phyloP scores from a whole-genome alignment of 1,284 basidiomycete genomes.

The Xerocomus nothofagi region DNA sequence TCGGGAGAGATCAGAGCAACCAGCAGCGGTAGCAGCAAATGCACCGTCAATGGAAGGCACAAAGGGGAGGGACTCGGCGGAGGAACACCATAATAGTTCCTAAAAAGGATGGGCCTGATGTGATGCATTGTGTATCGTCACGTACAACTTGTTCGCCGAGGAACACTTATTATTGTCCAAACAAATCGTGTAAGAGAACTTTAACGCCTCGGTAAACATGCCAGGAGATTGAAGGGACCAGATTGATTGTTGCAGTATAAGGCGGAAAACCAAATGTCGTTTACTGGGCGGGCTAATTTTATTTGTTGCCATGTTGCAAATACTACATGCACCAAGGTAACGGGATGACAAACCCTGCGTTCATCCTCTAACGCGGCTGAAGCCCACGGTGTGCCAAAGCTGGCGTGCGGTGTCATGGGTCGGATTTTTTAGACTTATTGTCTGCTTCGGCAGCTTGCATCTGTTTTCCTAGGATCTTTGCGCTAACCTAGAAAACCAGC shows the following conservation, averaged over 20 bases:
- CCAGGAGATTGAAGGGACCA: slow-evolving; percentile 36
- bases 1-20: slow-evolving; percentile 19
- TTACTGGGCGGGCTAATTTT: slow-evolving; percentile 8
- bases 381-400: slow-evolving; percentile 3
- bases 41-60: slow-evolving; percentile 26
- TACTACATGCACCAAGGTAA: slow-evolving; percentile 9
- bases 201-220: slow-evolving; percentile 28
- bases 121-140: slow-evolving; percentile 22
- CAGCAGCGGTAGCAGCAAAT: slow-evolving; percentile 11
- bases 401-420: slow-evolving; percentile 23
- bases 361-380: slow-evolving; percentile 11
- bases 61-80: slow-evolving; percentile 27
- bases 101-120: slow-evolving; percentile 23
- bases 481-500: slow-evolving; percentile 58
- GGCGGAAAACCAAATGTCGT: slow-evolving; percentile 14
- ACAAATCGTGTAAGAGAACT: slow-evolving; percentile 19
- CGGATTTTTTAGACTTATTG: slow-evolving; percentile 30
- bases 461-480: slow-evolving; percentile 74
- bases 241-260: slow-evolving; percentile 16
- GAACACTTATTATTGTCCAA: slow-evolving; percentile 22
- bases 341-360: slow-evolving; percentile 19
- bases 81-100: slow-evolving; percentile 26
- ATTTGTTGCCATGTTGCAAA: slow-evolving; percentile 15
- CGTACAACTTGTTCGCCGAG: slow-evolving; percentile 20
- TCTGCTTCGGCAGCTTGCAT: slow-evolving; percentile 47